These are phyloP conservation scores for Epithemia pelagica DNA, from an alignment of 108 stramenopile species.

Conservation along the genomic window DNA sequence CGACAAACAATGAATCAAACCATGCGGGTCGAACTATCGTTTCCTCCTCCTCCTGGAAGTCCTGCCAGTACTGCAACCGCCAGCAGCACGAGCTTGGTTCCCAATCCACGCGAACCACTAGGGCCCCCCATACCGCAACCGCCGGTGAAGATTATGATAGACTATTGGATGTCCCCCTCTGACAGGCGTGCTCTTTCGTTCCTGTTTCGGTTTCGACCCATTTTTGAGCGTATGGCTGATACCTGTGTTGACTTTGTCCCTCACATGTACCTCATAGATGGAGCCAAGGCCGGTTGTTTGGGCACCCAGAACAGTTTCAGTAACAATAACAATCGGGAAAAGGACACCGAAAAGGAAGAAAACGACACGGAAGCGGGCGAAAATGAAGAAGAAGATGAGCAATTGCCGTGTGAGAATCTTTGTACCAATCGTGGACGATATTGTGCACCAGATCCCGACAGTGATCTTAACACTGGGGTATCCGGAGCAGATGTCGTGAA, in stretches of 20 bases:
- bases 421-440: conserved; percentile 94
- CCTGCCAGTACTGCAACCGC: no score
- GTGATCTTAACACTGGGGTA: conserved; percentile 77
- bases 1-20: no score
- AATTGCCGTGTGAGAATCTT: conserved; percentile 62
- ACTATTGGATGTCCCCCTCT: conserved; percentile 77
- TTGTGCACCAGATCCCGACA: conserved; percentile 90
- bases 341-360: conserved; percentile 82
- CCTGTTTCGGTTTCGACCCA: conserved; percentile 62
- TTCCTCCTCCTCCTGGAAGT: not conserved
- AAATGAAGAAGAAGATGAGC: no score
- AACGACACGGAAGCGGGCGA: conserved; percentile 67
- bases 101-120: no score
- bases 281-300: conserved; percentile 20
- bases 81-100: no score
- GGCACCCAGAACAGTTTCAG: conserved; percentile 41
- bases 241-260: conserved; percentile 77
- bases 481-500: conserved; percentile 76
- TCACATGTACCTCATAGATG: conserved; percentile 80
- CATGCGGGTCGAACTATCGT: not conserved
- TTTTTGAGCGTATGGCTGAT: conserved; percentile 47
- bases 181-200: conserved; percentile 56
- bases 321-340: conserved; percentile 77
- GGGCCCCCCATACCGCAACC: no score
- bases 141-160: no score